A percentile compares a stretch with the other conserved stretches of the same genome.
phyloP scores from a whole-genome alignment of 208 protist species.

The Wallacemonas sp. region DNA sequence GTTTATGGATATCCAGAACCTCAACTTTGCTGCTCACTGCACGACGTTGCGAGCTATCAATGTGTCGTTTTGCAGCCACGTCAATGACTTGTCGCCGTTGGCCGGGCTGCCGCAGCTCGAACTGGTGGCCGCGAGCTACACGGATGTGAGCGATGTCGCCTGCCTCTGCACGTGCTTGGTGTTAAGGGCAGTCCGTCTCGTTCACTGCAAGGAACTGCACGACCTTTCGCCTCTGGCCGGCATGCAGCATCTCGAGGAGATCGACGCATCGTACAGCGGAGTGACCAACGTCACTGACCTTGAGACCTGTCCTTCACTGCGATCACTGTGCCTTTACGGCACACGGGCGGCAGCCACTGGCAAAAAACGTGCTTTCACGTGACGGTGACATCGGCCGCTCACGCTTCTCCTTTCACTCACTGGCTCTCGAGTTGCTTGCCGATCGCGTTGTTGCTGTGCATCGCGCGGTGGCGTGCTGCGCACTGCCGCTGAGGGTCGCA shows the following conservation, averaged over 20 bases:
- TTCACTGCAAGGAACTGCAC: not conserved
- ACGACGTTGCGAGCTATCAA: not conserved
- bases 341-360: not conserved
- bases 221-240: not conserved
- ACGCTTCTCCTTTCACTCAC: too few species aligned
- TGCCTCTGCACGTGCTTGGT: not conserved
- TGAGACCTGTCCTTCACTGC: not conserved
- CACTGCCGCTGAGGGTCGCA: too few species aligned
- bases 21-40: not conserved
- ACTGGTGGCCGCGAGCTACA: not conserved
- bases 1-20: not conserved
- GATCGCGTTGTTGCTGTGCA: too few species aligned
- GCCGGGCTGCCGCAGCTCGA: not conserved
- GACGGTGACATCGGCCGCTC: not conserved
- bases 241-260: not conserved
- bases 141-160: not conserved
- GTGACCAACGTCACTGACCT: not conserved
- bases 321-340: not conserved
- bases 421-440: too few species aligned
- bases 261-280: not conserved
- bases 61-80: not conserved
- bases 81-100: not conserved
- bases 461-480: too few species aligned
- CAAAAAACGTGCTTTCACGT: not conserved
- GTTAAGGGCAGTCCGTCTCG: not conserved